Evolutionary conservation across 1,139 yeast genomes (phyloP).

Genomic region (Blastobotrys raffinosifermentans): DNA sequence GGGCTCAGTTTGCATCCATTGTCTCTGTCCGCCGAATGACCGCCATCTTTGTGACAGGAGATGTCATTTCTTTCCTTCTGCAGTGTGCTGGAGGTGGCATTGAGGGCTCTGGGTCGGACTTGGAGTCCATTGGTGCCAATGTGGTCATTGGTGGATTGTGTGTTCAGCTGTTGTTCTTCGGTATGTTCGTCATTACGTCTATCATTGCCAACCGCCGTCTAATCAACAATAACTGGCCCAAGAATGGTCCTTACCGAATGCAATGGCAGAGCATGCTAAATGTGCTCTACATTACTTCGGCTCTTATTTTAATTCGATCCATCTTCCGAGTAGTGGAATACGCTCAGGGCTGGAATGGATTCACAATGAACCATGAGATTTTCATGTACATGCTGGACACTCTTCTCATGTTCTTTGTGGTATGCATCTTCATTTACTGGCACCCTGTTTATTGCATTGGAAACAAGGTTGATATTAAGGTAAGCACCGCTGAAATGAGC

Average conservation of each 20-base stretch:
- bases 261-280: constrained; percentile 14
- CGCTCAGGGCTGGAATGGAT: constrained; percentile 36
- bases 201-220: constrained; percentile 14
- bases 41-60: constrained; percentile 42
- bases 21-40: constrained; percentile 35
- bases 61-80: constrained; percentile 37
- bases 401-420: constrained; percentile 18
- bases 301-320: constrained; percentile 39
- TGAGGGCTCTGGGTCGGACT: constrained; percentile 20
- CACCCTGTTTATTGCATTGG: constrained; percentile 14
- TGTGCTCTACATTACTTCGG: constrained; percentile 28
- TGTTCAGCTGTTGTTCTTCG: constrained; percentile 38
- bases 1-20: constrained; percentile 30
- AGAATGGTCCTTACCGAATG: constrained; percentile 14
- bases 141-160: constrained; percentile 25
- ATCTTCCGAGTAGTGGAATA: constrained; percentile 39
- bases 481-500: no score
- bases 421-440: constrained; percentile 5
- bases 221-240: constrained; percentile 6
- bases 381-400: constrained; percentile 37
- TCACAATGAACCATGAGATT: constrained; percentile 35
- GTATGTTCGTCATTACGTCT: constrained; percentile 26
- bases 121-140: constrained; percentile 15
- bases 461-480: no score
- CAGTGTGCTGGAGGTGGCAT: constrained; percentile 45